A percentile compares a stretch with the other conserved stretches of the same genome.
Conservation (phyloP, 208 protist genomes). For the Trypanosoma cruzi region DNA sequence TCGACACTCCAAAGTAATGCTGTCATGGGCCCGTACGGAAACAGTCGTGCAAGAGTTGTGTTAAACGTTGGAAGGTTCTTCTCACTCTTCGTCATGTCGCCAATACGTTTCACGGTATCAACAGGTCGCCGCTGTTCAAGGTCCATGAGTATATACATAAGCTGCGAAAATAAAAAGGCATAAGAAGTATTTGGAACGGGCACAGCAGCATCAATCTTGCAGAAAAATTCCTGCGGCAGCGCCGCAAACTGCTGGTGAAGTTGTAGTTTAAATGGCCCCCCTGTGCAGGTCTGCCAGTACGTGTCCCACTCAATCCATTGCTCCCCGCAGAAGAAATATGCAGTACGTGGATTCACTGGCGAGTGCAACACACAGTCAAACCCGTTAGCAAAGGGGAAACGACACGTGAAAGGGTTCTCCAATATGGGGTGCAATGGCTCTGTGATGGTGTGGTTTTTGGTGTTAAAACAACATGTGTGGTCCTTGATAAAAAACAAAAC, state of each 20-base stretch:
- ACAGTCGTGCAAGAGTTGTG: constrained; percentile 15
- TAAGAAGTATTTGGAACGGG: constrained; percentile 44
- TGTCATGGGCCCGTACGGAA: constrained; percentile 39
- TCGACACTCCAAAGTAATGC: constrained; percentile 13
- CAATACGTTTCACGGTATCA: constrained; percentile 21
- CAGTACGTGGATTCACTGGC: constrained; percentile 41
- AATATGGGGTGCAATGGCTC: constrained; percentile 21
- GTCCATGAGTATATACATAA: constrained; percentile 63
- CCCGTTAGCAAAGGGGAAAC: constrained; percentile 48
- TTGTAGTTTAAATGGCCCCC: constrained; percentile 36
- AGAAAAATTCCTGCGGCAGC: constrained; percentile 50
- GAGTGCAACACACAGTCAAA: constrained; percentile 55
- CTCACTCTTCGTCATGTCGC: neutral
- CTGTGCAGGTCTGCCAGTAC: constrained; percentile 27
- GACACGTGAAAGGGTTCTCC: constrained; percentile 1
- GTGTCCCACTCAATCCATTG: constrained; percentile 56
- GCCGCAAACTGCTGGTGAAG: constrained; percentile 33
- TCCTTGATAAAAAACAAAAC: constrained; percentile 37
- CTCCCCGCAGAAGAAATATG: constrained; percentile 45
- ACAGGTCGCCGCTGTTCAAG: constrained; percentile 19
- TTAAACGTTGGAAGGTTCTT: constrained; percentile 16
- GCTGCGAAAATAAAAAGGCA: constrained; percentile 65
- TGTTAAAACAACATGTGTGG: constrained; percentile 37
- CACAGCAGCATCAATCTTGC: constrained; percentile 43
- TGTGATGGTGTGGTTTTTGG: constrained; percentile 18